phyloP scores from a whole-genome alignment of 768 basidiomycete genomes.

The Paxillus involutus region DNA sequence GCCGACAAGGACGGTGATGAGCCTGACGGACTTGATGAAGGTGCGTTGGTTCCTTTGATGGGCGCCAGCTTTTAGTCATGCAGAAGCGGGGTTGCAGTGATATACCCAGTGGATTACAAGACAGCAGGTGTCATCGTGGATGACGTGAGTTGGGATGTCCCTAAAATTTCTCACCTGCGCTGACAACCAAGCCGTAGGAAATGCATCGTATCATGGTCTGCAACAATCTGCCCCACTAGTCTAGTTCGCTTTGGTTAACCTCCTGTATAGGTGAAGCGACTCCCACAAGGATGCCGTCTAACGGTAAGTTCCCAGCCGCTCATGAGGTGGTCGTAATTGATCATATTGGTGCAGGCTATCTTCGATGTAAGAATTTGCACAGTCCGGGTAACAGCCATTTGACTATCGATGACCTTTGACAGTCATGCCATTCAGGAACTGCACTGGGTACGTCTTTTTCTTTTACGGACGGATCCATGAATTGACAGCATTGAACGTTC shows the following conservation, averaged over 20 bases:
- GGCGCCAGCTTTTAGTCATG: background rate
- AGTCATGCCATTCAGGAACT: conserved; percentile 52
- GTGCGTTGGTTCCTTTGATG: conserved; percentile 27
- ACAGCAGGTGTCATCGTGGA: conserved; percentile 76
- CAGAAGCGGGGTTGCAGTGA: conserved; percentile 45
- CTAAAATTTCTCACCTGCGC: background rate
- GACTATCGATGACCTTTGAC: conserved; percentile 1
- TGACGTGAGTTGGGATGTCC: conserved; percentile 46
- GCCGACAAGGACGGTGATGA: conserved; percentile 78
- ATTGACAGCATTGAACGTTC: background rate
- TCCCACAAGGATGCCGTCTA: conserved; percentile 67
- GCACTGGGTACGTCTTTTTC: conserved; percentile 36
- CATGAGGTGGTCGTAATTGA: background rate
- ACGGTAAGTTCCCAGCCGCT: conserved; percentile 38
- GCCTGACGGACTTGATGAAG: conserved; percentile 78
- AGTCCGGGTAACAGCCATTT: background rate
- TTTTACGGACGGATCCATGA: background rate
- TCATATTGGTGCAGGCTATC: conserved; percentile 30
- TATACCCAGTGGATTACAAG: conserved; percentile 89
- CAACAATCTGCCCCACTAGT: background rate
- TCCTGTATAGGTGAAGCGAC: conserved; percentile 40
- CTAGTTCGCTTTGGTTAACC: background rate
- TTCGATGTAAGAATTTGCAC: conserved; percentile 43
- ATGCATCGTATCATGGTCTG: conserved; percentile 44
- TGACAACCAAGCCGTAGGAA: conserved; percentile 24